Percentiles rank a stretch among this genome's conserved stretches.
These are phyloP conservation scores for Podaxis sp. DNA, from an alignment of 768 basidiomycete species.

Conservation along the genomic window DNA sequence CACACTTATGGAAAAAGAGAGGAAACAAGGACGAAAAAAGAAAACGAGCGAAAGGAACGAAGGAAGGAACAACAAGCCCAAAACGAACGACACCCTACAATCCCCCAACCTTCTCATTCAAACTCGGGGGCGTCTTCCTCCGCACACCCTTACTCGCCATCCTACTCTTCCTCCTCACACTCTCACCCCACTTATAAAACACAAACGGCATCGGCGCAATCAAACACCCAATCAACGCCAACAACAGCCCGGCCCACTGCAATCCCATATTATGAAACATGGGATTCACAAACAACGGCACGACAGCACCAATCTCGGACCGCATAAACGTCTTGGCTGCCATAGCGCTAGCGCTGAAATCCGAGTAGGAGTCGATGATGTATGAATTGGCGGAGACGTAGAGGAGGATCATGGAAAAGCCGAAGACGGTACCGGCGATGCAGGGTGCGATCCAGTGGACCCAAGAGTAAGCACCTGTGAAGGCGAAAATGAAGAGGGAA, in stretches of 20 bases:
- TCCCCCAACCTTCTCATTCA: no score
- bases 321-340: conserved; percentile 44
- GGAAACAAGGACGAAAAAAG: no score
- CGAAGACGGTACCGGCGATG: conserved; percentile 37
- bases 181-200: conserved; percentile 40
- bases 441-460: conserved; percentile 42
- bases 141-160: conserved; percentile 18
- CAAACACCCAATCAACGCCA: conserved; percentile 31
- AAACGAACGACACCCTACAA: no score
- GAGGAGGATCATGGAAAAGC: conserved; percentile 41
- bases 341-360: conserved; percentile 44
- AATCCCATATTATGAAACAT: conserved; percentile 43
- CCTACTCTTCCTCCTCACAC: conserved; percentile 32
- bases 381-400: conserved; percentile 46
- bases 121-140: neutral
- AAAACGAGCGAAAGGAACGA: no score
- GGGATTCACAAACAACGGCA: conserved; percentile 40
- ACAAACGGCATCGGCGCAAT: conserved; percentile 42
- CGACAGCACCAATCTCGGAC: conserved; percentile 33
- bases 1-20: no score
- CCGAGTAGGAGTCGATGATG: conserved; percentile 43
- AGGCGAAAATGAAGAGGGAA: conserved; percentile 45
- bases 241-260: conserved; percentile 38
- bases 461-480: conserved; percentile 39
- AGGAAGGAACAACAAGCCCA: no score